Evolutionary conservation across 2,329 filamentous ascomycete species (phyloP).

Genomic region (Madurella fahalii): DNA sequence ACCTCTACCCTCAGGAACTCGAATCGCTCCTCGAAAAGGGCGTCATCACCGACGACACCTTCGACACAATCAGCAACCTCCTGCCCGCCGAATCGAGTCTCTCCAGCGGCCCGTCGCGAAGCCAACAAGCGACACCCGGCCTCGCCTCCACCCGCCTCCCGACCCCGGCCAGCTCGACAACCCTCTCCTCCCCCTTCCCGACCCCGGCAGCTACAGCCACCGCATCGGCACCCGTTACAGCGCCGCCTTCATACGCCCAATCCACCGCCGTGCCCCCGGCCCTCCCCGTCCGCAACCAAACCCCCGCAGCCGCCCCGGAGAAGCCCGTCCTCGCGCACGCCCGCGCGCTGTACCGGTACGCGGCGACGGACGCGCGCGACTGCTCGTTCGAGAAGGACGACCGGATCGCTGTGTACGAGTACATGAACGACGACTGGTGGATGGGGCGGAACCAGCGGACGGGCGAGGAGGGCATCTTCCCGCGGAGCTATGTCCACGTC

Average conservation of each 20-base stretch:
- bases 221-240: conserved; percentile 31
- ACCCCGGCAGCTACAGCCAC: conserved; percentile 41
- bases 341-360: conserved; percentile 79
- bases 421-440: conserved; percentile 98
- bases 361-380: conserved; percentile 74
- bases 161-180: conserved; percentile 21
- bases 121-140: conserved; percentile 37
- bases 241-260: conserved; percentile 50
- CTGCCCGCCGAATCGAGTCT: conserved; percentile 69
- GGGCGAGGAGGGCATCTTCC: conserved; percentile 86
- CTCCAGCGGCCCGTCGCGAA: conserved; percentile 40
- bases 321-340: conserved; percentile 67
- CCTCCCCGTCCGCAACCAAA: conserved; percentile 27
- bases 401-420: conserved; percentile 73
- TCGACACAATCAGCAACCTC: conserved; percentile 68
- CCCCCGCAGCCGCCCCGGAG: conserved; percentile 39
- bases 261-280: conserved; percentile 37
- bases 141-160: conserved; percentile 24
- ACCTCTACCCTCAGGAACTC: conserved; percentile 63
- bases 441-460: conserved; percentile 82
- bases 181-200: conserved; percentile 31
- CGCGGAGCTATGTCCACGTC: conserved; percentile 79
- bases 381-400: conserved; percentile 78
- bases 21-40: conserved; percentile 82
- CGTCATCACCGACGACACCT: conserved; percentile 70